Conservation (phyloP, 108 stramenopile species). For the Cyclotella baltica region DNA sequence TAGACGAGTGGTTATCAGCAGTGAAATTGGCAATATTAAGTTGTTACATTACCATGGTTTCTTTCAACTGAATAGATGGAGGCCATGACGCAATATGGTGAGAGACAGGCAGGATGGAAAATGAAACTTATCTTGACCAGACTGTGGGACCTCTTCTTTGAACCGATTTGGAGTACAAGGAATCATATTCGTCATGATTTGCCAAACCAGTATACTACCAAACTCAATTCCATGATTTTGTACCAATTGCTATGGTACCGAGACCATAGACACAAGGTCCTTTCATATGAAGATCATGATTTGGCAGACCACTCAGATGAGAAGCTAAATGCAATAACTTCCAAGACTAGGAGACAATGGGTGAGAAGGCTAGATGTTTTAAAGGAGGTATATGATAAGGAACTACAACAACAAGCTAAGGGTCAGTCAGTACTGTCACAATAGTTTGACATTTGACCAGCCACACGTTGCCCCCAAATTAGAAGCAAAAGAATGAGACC, state of each 20-base stretch:
- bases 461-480: no score
- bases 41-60: background rate
- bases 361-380: background rate
- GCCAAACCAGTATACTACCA: background rate
- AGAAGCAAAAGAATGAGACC: no score
- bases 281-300: background rate
- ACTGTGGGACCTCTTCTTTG: background rate
- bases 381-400: background rate
- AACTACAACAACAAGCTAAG: no score
- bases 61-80: background rate
- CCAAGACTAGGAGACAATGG: background rate
- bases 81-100: background rate
- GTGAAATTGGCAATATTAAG: background rate
- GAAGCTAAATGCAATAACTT: background rate
- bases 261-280: background rate
- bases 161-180: background rate
- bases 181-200: background rate
- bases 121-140: background rate
- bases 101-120: background rate
- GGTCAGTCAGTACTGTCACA: no score
- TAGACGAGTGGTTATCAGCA: no score
- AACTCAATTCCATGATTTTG: background rate
- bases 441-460: no score
- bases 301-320: background rate
- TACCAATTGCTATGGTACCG: background rate